Conservation (phyloP, 768 basidiomycete species). For the Lentinus tigrinus region DNA sequence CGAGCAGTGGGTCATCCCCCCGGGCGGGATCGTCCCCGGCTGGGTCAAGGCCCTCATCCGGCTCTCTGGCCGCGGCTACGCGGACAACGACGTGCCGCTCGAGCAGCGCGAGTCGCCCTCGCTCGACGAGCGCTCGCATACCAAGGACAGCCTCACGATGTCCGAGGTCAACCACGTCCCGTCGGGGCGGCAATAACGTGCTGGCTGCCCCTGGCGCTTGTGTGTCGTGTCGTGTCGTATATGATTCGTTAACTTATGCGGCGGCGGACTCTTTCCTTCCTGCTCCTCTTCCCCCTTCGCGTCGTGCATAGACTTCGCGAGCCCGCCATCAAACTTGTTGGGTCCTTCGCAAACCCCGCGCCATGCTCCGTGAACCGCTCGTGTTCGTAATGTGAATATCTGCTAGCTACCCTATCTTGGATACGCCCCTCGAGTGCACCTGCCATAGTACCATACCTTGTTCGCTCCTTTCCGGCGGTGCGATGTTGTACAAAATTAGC, state of each 20-base stretch:
- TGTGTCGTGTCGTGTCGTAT: background rate
- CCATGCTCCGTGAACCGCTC: no score
- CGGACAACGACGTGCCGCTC: background rate
- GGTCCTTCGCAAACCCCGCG: background rate
- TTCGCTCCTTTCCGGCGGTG: background rate
- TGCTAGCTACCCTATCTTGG: background rate
- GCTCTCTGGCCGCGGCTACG: background rate
- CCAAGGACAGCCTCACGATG: background rate
- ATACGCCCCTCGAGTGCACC: background rate
- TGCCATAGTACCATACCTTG: background rate
- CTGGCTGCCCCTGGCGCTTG: background rate
- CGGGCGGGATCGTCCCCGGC: slow-evolving; percentile 62
- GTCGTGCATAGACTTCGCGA: background rate
- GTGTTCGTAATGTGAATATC: no score
- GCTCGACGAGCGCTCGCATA: background rate
- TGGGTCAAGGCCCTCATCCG: slow-evolving; percentile 45
- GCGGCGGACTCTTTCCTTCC: background rate
- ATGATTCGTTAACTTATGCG: background rate
- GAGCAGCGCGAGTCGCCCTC: background rate
- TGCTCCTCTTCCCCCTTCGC: no score
- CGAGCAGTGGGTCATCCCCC: slow-evolving; percentile 72
- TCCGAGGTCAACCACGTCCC: background rate
- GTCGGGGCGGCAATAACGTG: background rate
- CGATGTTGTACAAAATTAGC: no score
- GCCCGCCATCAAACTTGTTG: background rate